Base-by-base conservation (phyloP, 352 stramenopile genomes). In the Aphanomyces cochlioides region DNA sequence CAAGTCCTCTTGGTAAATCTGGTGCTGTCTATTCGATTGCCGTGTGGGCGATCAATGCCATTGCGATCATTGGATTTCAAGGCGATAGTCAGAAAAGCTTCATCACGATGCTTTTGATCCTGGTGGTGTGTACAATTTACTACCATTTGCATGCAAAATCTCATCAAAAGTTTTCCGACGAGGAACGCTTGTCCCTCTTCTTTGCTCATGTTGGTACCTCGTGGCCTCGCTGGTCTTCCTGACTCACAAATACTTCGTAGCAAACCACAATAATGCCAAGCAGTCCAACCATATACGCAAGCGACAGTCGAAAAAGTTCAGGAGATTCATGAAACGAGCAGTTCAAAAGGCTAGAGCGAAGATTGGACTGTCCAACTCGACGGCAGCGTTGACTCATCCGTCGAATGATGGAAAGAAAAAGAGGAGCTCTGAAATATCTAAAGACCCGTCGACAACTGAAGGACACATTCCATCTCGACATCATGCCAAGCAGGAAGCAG, bases 21-120 rank as follows among this genome's bases (percentile, higher is more conserved):
- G 74, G 74, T 1, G 74, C 74, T 1, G 12, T 78, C 7, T 74
- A 66, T n/a, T 63, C 73, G 39, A 75, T 77, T 47, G 38, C 5
- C 2, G 21, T 75, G 7, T 77, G 68, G 68, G 13, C 57, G 2
- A 21, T 70, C 1, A 61, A 17, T 4, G 48, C 75, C 36, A 17
- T 71, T 36, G 19, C 69, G 10, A 66, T 75, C 39, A 38, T 45
- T 0, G 54, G 41, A 2, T 77, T 66, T 41, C 73, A 77, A 45
- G 37, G 57, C 21, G 41, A 69, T 12, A 64, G 69, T 12, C 50
- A 75, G 41, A 5, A 43, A 15, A 39, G 67, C 3, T 70, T 76
- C 15, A 13, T 59, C 3, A 41, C 12, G 1, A 19, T 70, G 6
- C 5, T 74, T 4, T 41, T 19, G 28, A 19, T 69, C 3, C 43